Conservation (phyloP, 176 grass and related monocot species). For the Pontederia paniculata region DNA sequence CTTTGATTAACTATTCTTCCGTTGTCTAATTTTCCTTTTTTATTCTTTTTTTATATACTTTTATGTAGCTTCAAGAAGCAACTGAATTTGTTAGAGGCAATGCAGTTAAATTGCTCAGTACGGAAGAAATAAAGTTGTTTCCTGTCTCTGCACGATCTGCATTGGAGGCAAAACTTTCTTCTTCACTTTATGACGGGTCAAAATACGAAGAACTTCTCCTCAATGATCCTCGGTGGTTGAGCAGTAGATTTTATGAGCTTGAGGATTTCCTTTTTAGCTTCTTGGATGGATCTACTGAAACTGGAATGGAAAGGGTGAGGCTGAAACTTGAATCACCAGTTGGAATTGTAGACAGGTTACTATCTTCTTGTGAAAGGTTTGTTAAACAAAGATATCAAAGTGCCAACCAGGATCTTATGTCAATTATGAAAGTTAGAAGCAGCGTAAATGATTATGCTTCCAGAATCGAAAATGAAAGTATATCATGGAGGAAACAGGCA, state of each 20-base stretch:
- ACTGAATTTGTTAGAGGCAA: constrained; percentile 83
- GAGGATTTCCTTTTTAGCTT: constrained; percentile 75
- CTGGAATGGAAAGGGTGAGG: constrained; percentile 73
- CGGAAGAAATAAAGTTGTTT: constrained; percentile 65
- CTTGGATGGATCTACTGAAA: constrained; percentile 87
- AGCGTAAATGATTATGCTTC: constrained; percentile 45
- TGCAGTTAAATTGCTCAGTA: constrained; percentile 52
- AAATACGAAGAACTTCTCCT: constrained; percentile 31
- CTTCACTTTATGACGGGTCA: constrained; percentile 27
- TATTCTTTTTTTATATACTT: not conserved
- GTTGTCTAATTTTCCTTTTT: constrained; percentile 24
- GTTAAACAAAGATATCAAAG: constrained; percentile 71
- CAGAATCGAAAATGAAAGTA: constrained; percentile 63
- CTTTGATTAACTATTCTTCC: constrained; percentile 19
- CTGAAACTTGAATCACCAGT: constrained; percentile 93
- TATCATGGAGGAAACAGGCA: constrained; percentile 53
- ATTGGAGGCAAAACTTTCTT: constrained; percentile 75
- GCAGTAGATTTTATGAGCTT: constrained; percentile 75
- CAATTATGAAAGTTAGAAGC: constrained; percentile 61
- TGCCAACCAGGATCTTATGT: constrained; percentile 56
- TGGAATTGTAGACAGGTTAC: constrained; percentile 72
- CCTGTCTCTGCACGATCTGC: constrained; percentile 86
- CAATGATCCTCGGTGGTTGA: constrained; percentile 67
- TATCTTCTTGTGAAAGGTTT: constrained; percentile 72
- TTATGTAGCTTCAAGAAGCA: constrained; percentile 80